Conservation (phyloP, 768 basidiomycete genomes). For the Mrakia gelida region DNA sequence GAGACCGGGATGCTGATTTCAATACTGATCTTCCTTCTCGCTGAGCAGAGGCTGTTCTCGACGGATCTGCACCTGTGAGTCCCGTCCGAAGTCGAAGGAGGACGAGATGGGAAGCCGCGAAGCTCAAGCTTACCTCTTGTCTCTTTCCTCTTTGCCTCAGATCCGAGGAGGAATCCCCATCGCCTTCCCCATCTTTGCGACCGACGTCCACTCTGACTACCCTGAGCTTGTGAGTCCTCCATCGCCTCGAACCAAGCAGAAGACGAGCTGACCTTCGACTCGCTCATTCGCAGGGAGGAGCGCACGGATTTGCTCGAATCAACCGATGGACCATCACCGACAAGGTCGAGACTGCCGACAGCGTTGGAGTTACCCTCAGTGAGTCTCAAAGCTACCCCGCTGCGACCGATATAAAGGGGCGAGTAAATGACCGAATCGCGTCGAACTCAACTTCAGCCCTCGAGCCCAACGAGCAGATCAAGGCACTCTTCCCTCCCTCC, state of each 20-base stretch:
- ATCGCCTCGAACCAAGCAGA: no score
- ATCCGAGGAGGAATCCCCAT: conserved; percentile 24
- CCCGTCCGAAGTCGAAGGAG: not conserved
- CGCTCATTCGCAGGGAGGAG: not conserved
- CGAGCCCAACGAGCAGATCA: conserved; percentile 1
- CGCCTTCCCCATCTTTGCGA: conserved; percentile 28
- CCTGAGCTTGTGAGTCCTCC: conserved; percentile 2
- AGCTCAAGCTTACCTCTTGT: not conserved
- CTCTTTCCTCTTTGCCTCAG: not conserved
- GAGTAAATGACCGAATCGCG: not conserved
- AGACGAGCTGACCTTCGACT: not conserved
- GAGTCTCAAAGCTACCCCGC: not conserved
- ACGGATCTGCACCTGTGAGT: conserved; percentile 21
- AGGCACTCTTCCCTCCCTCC: not conserved
- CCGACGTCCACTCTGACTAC: conserved; percentile 25
- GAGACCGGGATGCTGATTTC: not conserved
- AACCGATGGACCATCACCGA: not conserved
- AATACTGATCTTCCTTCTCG: not conserved
- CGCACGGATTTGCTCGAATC: conserved; percentile 12
- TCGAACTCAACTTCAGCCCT: conserved; percentile 1
- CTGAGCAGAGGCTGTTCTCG: conserved; percentile 18
- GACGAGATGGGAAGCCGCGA: not conserved
- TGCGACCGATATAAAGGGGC: no score
- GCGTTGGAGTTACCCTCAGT: conserved; percentile 6
- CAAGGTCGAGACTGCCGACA: not conserved